Base-by-base conservation (phyloP, 2,329 filamentous ascomycete genomes). In the Fusarium nematophilum region DNA sequence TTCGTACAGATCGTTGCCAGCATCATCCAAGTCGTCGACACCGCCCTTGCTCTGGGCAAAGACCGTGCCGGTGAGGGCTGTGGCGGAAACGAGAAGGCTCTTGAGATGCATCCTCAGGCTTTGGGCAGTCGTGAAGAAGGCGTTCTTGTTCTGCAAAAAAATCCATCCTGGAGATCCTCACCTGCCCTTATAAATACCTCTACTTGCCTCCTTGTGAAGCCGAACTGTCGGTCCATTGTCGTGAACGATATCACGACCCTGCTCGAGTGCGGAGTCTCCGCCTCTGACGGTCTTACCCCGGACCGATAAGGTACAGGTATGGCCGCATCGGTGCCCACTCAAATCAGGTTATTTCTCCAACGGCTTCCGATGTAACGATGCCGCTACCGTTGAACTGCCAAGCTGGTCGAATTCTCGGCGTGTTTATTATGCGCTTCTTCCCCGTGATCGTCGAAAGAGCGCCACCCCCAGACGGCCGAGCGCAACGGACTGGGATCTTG, bases 1-100 rank as follows among this genome's bases (percentile, higher is more conserved):
- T 5, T 56, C 60, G 29, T 18, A 66, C 5, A 66, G 47, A 9
- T 66, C 64, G 27, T 59, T 57, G 47, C 63, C 57, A 8, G 64
- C 46, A 10, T 53, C 42, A 25, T 57, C 37, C 3, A 66, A 64
- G 6, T 47, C 57, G 3, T 53, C 64, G 8, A 62, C 57, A 11
- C 64, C 64, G 15, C 30, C 48, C 31, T 65, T 66, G 29, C 64
- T 66, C 50, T 66, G 64, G 1, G 64, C 60, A 5, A 53, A 38
- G 17, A 55, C 61, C 29, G 53, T 30, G 31, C 63, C 63, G 33
- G 33, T 40, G 25, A 66, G 29, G 40, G 47, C 62, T 2, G 52
- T 39, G 10, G 55, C 53, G 15, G 46, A 53, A 6, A 50, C 47
- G 44, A 66, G 48, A 40, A 66, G 57, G 44, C 54, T 56, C 34